Evolutionary conservation across 352 stramenopile species (phyloP), one percentile per base, ranked within the genome.

Genomic region (Hyaloperonospora brassicae): DNA sequence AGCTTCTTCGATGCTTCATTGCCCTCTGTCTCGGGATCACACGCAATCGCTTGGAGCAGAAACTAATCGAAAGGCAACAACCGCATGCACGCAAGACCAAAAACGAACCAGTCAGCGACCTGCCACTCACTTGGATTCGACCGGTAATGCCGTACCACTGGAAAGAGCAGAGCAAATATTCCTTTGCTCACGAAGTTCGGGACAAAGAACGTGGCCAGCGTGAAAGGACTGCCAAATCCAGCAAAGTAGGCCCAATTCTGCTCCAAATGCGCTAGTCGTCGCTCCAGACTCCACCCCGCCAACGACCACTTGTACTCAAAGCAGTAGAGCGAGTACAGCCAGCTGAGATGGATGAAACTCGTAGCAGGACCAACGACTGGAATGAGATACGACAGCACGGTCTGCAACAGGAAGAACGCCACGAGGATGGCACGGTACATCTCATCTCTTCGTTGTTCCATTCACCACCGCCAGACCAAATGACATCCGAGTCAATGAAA

Each of bases 261-360:
- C 67, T 94, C 84, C 40, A 94, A 67, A 59, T 90, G 76, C 0
- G 61, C 73, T 17, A 94, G 68, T 1, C 78, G 72, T 47, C 79
- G 78, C 57, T 94, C 84, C 1, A 94, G 76, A 55, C 80, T 89
- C 84, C 84, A 94, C 4, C 84, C 84, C 39, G 81, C 82, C 27
- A 92, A 63, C 36, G 80, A 90, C 84, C 84, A 94, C 68, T 92
- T 94, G 77, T 94, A 94, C 61, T 94, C 84, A 55, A 93, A 94
- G 68, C 82, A 92, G 57, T 94, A 94, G n/a, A 94, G 76, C 42
- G 84, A 87, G 62, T 94, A 94, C 24, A 94, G 61, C 84, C 84
- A 94, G 41, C 84, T 92, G 40, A 92, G 51, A 55, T 92, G 80
- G 47, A 92, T 80, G 48, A 94, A 94, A 59, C 84, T 94, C 23